Percentiles rank a stretch among this genome's conserved stretches.
Conservation (phyloP, 192 early-diverging fungal genomes). For the Thoreauomyces humboldtii region DNA sequence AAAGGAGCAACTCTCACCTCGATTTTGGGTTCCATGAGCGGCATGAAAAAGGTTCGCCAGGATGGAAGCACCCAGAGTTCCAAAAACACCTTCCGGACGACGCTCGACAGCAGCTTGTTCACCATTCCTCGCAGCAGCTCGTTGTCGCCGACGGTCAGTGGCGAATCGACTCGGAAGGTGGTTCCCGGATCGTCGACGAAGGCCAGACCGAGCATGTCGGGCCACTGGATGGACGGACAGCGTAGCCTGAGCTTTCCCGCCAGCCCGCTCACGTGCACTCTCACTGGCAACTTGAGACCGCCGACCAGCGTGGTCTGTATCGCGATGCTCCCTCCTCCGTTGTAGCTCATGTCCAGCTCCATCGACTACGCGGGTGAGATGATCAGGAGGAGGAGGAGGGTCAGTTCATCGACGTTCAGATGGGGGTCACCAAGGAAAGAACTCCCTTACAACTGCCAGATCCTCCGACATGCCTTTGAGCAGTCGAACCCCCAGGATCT, state of each 20-base stretch:
- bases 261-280: conserved; percentile 40
- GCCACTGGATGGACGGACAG: conserved; percentile 40
- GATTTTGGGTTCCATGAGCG: conserved; percentile 47
- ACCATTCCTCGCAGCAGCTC: conserved; percentile 47
- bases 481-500: conserved; percentile 39
- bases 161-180: conserved; percentile 48
- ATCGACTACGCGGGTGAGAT: no score
- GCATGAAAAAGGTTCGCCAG: conserved; percentile 54
- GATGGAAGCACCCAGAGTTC: conserved; percentile 57
- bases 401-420: no score
- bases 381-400: no score
- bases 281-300: conserved; percentile 44
- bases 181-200: conserved; percentile 57
- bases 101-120: conserved; percentile 40
- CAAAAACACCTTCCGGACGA: conserved; percentile 49
- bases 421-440: background rate
- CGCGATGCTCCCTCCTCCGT: conserved; percentile 47
- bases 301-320: conserved; percentile 43
- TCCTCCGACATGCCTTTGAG: conserved; percentile 52
- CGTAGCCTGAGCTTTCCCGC: conserved; percentile 46
- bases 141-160: conserved; percentile 48
- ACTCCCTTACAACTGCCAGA: conserved; percentile 42
- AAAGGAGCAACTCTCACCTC: conserved; percentile 36
- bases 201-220: conserved; percentile 49
- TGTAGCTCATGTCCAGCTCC: conserved; percentile 49